Evolutionary conservation across 2,329 filamentous ascomycete genomes (phyloP).

Genomic region (Phialocephala sp.): DNA sequence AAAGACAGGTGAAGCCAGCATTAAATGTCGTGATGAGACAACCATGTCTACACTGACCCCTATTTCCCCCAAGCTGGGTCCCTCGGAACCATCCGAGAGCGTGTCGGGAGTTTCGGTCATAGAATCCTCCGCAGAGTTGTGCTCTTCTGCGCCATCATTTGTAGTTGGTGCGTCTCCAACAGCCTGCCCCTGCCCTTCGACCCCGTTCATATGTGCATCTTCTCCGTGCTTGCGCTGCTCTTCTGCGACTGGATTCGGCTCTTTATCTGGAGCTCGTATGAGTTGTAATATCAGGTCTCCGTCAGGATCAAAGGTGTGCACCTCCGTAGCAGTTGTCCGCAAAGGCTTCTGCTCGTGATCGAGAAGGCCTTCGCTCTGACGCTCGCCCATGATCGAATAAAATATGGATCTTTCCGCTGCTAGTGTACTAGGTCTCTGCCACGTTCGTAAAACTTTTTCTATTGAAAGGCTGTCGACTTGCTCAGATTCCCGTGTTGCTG

Average conservation of each 20-base stretch:
- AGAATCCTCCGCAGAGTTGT: neutral
- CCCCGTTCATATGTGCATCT: neutral
- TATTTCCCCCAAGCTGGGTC: neutral
- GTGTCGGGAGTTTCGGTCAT: constrained; percentile 1
- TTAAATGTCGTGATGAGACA: constrained; percentile 23
- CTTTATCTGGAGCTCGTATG: neutral
- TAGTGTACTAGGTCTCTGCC: neutral
- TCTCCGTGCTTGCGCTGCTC: neutral
- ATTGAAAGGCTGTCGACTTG: too few relatives aligned
- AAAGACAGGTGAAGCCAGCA: constrained; percentile 20
- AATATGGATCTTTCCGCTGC: neutral
- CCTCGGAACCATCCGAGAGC: neutral
- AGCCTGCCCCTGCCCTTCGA: neutral
- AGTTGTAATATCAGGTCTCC: constrained; percentile 15
- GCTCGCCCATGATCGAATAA: neutral
- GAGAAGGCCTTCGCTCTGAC: neutral
- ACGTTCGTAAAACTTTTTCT: too few relatives aligned
- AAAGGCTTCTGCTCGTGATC: neutral
- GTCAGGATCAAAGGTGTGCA: constrained; percentile 18
- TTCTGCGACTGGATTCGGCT: neutral
- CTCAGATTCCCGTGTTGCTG: too few relatives aligned
- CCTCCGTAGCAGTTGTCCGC: neutral
- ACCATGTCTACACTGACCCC: neutral
- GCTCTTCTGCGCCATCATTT: neutral
- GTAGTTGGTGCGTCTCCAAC: neutral